phyloP scores from a whole-genome alignment of 441 rosid species.

The Bruguiera hainesii region DNA sequence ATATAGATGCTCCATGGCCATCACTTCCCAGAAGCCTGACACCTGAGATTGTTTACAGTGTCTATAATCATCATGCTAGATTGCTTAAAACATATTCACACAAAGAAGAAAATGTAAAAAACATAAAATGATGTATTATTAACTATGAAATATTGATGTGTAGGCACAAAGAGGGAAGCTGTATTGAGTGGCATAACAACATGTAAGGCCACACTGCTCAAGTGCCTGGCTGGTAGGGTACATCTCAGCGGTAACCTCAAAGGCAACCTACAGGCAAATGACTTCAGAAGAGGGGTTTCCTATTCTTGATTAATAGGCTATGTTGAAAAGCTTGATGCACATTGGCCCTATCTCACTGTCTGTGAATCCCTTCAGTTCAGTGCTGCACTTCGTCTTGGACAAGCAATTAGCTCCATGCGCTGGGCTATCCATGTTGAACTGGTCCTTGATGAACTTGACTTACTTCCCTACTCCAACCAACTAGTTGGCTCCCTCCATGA shows the following conservation, averaged over 20 bases:
- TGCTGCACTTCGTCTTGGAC: conserved; percentile 30
- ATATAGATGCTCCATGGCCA: background rate
- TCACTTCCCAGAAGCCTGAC: background rate
- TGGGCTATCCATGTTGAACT: conserved; percentile 30
- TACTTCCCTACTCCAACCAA: conserved; percentile 29
- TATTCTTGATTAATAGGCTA: conserved; percentile 26
- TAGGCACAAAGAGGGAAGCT: conserved; percentile 21
- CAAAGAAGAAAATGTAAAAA: background rate
- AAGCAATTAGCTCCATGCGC: conserved; percentile 15
- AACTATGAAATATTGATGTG: conserved; percentile 6
- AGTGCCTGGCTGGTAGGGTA: conserved; percentile 31
- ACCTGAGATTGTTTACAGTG: background rate
- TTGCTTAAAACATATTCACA: background rate
- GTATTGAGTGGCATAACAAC: conserved; percentile 26
- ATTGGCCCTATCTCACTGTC: conserved; percentile 31
- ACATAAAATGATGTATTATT: background rate
- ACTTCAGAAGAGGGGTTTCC: conserved; percentile 13
- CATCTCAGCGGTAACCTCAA: conserved; percentile 19
- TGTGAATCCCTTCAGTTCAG: conserved; percentile 35
- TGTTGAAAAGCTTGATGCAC: conserved; percentile 31
- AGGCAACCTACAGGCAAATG: conserved; percentile 20
- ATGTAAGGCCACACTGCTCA: conserved; percentile 23
- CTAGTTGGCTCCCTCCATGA: conserved; percentile 28
- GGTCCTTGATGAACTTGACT: conserved; percentile 27
- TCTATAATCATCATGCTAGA: background rate